phyloP scores from a whole-genome alignment of 2,329 filamentous ascomycete species.

The Neonectria neomacrospora region DNA sequence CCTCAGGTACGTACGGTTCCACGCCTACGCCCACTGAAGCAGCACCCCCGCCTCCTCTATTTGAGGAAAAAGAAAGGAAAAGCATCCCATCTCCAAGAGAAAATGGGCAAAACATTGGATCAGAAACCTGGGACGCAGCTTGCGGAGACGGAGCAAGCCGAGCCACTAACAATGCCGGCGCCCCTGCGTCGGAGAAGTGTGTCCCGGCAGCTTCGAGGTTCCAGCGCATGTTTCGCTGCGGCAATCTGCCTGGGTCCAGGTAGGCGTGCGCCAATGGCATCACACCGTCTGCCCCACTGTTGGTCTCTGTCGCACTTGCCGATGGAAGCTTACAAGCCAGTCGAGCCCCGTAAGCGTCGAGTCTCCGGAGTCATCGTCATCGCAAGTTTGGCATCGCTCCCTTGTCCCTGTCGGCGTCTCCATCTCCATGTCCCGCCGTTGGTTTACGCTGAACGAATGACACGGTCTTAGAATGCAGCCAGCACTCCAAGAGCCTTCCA shows the following conservation, averaged over 20 bases:
- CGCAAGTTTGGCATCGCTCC: conserved; percentile 5
- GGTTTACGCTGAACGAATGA: conserved; percentile 18
- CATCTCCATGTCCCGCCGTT: conserved; percentile 16
- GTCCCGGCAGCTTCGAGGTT: conserved; percentile 4
- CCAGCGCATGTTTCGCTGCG: conserved; percentile 19
- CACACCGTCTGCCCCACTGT: not conserved
- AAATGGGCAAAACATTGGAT: not conserved
- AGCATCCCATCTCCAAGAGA: not conserved
- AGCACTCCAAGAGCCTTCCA: not conserved
- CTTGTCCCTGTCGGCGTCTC: conserved; percentile 15
- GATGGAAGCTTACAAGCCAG: not conserved
- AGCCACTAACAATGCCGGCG: conserved; percentile 10
- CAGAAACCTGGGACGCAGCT: conserved; percentile 2
- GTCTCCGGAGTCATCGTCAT: conserved; percentile 7
- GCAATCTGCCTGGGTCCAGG: conserved; percentile 4
- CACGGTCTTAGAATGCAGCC: not conserved
- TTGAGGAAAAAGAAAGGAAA: not conserved
- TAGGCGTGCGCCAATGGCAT: conserved; percentile 4
- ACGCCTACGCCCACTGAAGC: conserved; percentile 10
- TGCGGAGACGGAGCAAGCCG: conserved; percentile 21
- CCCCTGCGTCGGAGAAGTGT: conserved; percentile 15
- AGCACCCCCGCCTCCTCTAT: not conserved
- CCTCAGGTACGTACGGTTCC: not conserved
- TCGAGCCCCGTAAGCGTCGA: not conserved
- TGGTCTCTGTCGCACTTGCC: not conserved